phyloP scores from a whole-genome alignment of 495 filamentous ascomycete genomes.

The Annulohypoxylon moriforme region DNA sequence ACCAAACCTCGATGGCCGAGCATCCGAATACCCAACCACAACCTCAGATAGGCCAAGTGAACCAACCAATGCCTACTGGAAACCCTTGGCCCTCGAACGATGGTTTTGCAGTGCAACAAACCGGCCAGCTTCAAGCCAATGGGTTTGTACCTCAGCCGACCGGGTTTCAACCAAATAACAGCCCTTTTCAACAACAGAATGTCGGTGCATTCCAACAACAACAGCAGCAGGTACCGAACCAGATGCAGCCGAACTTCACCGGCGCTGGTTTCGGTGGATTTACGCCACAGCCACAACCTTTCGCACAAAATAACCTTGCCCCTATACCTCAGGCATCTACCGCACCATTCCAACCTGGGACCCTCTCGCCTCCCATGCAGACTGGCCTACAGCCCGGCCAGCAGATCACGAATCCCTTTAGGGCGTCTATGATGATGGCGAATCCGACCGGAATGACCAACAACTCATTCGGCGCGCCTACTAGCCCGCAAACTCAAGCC shows the following conservation, averaged over 20 bases:
- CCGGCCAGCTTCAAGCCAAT: slow-evolving; percentile 59
- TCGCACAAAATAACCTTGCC: slow-evolving; percentile 64
- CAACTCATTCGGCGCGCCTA: slow-evolving; percentile 46
- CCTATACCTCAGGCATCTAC: slow-evolving; percentile 75
- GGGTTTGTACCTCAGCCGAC: slow-evolving; percentile 62
- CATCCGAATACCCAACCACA: slow-evolving; percentile 46
- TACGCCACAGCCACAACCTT: slow-evolving; percentile 74
- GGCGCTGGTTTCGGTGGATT: slow-evolving; percentile 91
- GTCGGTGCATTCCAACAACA: slow-evolving; percentile 61
- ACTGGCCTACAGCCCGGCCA: slow-evolving; percentile 60
- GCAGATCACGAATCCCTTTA: slow-evolving; percentile 86
- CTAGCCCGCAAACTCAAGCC: slow-evolving; percentile 48
- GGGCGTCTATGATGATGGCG: slow-evolving; percentile 81
- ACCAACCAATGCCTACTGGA: slow-evolving; percentile 53
- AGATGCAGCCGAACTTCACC: slow-evolving; percentile 66
- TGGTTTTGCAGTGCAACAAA: slow-evolving; percentile 51
- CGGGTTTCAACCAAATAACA: slow-evolving; percentile 60
- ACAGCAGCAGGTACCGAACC: slow-evolving; percentile 61
- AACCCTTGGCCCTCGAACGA: slow-evolving; percentile 56
- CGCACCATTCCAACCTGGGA: slow-evolving; percentile 59
- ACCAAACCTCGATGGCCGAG: slow-evolving; percentile 77
- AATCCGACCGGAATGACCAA: slow-evolving; percentile 59
- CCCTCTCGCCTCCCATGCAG: slow-evolving; percentile 49
- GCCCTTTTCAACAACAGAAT: slow-evolving; percentile 60
- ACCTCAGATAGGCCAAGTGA: slow-evolving; percentile 37